phyloP scores from a whole-genome alignment of 2,329 filamentous ascomycete genomes.

The Leptographium flavum region DNA sequence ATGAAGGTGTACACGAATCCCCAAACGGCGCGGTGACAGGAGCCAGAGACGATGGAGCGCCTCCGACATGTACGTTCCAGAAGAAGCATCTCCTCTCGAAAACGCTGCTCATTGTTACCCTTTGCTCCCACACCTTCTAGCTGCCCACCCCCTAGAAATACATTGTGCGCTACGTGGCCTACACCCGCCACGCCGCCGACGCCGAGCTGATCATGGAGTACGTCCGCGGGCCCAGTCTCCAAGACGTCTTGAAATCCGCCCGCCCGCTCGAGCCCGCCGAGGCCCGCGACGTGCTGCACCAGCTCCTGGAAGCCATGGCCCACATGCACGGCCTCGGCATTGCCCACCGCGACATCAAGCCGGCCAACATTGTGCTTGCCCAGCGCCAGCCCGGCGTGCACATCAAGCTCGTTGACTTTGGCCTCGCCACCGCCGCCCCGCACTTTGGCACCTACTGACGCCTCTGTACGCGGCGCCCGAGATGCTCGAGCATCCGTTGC shows the following conservation, averaged over 20 bases:
- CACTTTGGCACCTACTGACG: conserved; percentile 1
- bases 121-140: no score
- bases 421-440: neutral
- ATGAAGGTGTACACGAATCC: conserved; percentile 5
- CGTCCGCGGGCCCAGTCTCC: conserved; percentile 1
- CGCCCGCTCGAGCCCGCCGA: neutral
- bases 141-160: no score
- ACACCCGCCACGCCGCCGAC: neutral
- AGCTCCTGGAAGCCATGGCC: conserved; percentile 4
- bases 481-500: neutral
- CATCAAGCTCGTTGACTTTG: conserved; percentile 6
- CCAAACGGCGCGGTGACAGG: neutral
- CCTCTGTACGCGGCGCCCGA: conserved; percentile 2
- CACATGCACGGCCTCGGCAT: conserved; percentile 3
- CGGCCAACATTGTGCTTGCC: conserved; percentile 6
- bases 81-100: neutral
- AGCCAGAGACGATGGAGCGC: neutral
- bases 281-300: conserved; percentile 1
- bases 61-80: neutral
- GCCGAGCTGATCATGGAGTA: conserved; percentile 5
- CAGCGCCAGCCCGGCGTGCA: neutral
- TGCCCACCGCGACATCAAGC: conserved; percentile 7
- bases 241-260: neutral
- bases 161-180: conserved; percentile 3
- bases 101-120: neutral